A percentile compares a stretch with the other conserved stretches of the same genome.
These are phyloP conservation scores for Truncatella angustata DNA, from an alignment of 2,329 filamentous ascomycete species.

Conservation along the genomic window DNA sequence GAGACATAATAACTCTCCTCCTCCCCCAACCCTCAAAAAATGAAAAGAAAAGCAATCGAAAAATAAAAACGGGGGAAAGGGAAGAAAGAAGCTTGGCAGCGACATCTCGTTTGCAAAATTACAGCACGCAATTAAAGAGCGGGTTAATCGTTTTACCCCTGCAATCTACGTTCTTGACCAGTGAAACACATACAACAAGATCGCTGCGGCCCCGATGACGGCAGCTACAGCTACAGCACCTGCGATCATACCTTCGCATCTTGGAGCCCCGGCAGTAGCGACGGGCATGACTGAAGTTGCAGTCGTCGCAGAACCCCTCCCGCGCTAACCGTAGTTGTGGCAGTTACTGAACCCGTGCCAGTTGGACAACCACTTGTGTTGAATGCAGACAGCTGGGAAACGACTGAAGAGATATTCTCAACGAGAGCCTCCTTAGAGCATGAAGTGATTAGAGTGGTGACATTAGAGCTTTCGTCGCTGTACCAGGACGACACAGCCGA, in stretches of 20 bases:
- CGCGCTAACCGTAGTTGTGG: too few species aligned
- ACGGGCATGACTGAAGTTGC: background rate
- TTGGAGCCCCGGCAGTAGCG: slow-evolving; percentile 12
- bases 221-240: slow-evolving; percentile 24
- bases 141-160: too few species aligned
- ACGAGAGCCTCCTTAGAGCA: slow-evolving; percentile 11
- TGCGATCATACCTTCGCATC: slow-evolving; percentile 20
- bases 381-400: slow-evolving; percentile 9
- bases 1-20: too few species aligned
- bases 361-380: background rate
- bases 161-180: too few species aligned
- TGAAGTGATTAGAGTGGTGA: slow-evolving; percentile 10
- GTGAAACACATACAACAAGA: slow-evolving; percentile 15
- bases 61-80: too few species aligned
- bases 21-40: too few species aligned
- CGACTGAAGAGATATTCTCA: slow-evolving; percentile 2
- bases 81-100: too few species aligned
- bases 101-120: too few species aligned
- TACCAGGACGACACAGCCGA: slow-evolving; percentile 18
- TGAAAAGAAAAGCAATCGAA: too few species aligned
- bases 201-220: slow-evolving; percentile 28
- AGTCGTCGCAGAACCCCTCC: too few species aligned
- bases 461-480: slow-evolving; percentile 13
- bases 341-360: too few species aligned
- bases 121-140: too few species aligned